These are phyloP conservation scores for Phytophthora capsici DNA, from an alignment of 352 stramenopile species.

Conservation along the genomic window DNA sequence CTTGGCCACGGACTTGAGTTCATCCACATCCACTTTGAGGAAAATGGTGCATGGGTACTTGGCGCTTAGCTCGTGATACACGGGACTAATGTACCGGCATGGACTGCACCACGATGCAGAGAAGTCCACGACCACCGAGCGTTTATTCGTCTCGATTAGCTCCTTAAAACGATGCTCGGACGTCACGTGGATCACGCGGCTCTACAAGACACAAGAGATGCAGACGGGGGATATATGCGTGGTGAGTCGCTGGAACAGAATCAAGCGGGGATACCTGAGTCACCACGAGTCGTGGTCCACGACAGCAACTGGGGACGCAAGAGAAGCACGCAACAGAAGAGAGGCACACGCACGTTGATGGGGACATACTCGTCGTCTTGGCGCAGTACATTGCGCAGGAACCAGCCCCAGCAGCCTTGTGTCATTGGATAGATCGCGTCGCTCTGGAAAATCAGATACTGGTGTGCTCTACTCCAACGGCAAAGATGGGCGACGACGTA, in stretches of 20 bases:
- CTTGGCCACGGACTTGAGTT: slow-evolving; percentile 54
- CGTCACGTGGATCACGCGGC: slow-evolving; percentile 72
- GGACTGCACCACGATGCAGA: slow-evolving; percentile 88
- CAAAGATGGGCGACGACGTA: slow-evolving; percentile 11
- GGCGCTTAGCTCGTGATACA: slow-evolving; percentile 87
- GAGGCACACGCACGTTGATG: slow-evolving; percentile 40
- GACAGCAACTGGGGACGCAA: background rate
- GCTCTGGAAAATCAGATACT: slow-evolving; percentile 18
- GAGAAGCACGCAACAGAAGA: too few relatives aligned
- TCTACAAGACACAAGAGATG: slow-evolving; percentile 35
- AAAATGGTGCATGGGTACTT: slow-evolving; percentile 86
- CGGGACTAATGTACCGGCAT: slow-evolving; percentile 84
- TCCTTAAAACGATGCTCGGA: slow-evolving; percentile 78
- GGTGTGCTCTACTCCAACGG: slow-evolving; percentile 13
- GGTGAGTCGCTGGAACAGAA: slow-evolving; percentile 1
- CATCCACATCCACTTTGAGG: slow-evolving; percentile 91
- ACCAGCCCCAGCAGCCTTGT: slow-evolving; percentile 72
- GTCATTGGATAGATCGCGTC: slow-evolving; percentile 47
- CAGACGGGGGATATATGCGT: background rate
- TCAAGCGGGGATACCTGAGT: background rate
- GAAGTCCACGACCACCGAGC: slow-evolving; percentile 86
- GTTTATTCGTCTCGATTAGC: slow-evolving; percentile 60
- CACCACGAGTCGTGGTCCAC: too few relatives aligned
- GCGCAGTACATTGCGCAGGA: slow-evolving; percentile 65
- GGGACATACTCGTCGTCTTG: slow-evolving; percentile 56